These are phyloP conservation scores for Fusarium dlaminii DNA, from an alignment of 2,329 filamentous ascomycete genomes.

Conservation along the genomic window DNA sequence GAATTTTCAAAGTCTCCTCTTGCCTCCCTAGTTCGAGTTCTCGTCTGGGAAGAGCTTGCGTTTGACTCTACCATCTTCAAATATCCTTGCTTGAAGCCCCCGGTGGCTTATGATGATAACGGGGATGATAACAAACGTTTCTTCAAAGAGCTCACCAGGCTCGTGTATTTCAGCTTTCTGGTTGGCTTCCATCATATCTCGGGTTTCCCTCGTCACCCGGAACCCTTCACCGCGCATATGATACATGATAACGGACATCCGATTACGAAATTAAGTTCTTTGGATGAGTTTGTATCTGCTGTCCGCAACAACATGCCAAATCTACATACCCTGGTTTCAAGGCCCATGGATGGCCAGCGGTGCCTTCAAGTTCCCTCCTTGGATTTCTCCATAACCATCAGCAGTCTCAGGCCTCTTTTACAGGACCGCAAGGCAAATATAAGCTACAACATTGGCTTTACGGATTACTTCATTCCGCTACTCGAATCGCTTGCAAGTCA, in stretches of 20 bases:
- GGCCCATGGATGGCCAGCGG: conserved; percentile 3
- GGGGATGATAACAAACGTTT: background rate
- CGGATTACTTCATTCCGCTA: background rate
- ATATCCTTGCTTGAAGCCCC: background rate
- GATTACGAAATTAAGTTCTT: too few species aligned
- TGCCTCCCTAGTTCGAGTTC: background rate
- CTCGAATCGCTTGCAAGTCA: background rate
- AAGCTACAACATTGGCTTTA: background rate
- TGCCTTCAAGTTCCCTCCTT: background rate
- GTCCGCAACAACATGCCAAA: background rate
- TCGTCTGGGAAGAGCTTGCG: conserved; percentile 14
- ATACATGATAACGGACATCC: background rate
- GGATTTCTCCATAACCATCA: background rate
- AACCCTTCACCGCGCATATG: background rate
- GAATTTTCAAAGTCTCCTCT: background rate
- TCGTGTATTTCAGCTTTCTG: background rate
- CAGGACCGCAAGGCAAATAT: background rate
- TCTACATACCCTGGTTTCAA: conserved; percentile 4
- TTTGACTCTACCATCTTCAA: background rate
- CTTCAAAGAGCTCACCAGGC: background rate
- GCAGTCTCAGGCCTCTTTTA: background rate
- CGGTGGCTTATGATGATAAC: background rate
- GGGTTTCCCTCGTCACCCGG: background rate
- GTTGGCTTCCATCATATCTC: background rate
- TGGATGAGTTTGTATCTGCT: background rate